Percentiles rank a stretch among this genome's conserved stretches.
These are phyloP conservation scores for Aquilaria yunnanensis DNA, from an alignment of 345 rosid genomes.

Conservation along the genomic window DNA sequence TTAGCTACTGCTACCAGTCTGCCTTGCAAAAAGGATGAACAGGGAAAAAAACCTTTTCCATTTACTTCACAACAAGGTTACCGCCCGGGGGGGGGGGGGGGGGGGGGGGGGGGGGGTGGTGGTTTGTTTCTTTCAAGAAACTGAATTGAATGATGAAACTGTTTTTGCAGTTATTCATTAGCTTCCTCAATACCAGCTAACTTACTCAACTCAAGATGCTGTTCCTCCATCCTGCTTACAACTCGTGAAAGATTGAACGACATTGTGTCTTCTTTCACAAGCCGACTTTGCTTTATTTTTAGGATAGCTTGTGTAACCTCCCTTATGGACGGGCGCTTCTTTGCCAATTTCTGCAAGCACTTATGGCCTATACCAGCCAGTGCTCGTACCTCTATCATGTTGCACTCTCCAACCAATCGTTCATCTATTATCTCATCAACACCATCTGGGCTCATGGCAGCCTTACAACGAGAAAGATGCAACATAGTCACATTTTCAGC, in stretches of 20 bases:
- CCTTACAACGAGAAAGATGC: conserved; percentile 31
- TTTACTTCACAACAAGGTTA: too few relatives aligned
- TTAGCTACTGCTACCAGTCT: too few relatives aligned
- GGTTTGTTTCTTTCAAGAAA: too few relatives aligned
- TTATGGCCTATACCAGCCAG: conserved; percentile 60
- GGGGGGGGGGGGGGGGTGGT: too few relatives aligned
- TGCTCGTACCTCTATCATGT: conserved; percentile 59
- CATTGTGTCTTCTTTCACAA: conserved; percentile 25
- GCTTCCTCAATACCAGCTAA: conserved; percentile 39
- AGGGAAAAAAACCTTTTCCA: not conserved
- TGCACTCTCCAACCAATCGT: conserved; percentile 53
- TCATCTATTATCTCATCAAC: conserved; percentile 78
- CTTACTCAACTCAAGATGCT: conserved; percentile 62
- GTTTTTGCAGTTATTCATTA: conserved; percentile 9
- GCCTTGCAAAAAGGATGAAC: too few relatives aligned
- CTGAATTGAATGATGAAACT: not conserved
- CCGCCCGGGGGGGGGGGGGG: too few relatives aligned
- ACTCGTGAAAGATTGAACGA: conserved; percentile 47
- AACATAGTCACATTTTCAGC: not conserved
- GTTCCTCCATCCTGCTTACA: conserved; percentile 62
- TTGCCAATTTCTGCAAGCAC: conserved; percentile 68
- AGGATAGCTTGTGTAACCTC: conserved; percentile 78
- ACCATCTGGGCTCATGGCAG: conserved; percentile 81
- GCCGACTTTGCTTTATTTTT: conserved; percentile 55
- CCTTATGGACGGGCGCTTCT: conserved; percentile 71